Evolutionary conservation across 495 filamentous ascomycete genomes (phyloP).

Genomic region (Xylaria nigripes): DNA sequence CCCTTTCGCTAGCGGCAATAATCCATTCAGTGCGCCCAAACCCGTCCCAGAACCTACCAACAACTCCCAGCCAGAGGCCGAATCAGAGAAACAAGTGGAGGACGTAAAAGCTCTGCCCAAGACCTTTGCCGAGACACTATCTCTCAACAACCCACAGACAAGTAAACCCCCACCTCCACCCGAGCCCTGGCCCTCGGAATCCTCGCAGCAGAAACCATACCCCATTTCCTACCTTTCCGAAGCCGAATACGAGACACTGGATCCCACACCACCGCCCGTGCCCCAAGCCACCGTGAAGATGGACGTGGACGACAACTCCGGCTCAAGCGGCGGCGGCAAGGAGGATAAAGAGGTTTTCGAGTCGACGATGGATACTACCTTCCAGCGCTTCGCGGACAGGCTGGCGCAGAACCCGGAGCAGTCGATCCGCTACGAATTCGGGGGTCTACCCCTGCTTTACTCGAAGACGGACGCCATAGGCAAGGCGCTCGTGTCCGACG

Average conservation of each 20-base stretch:
- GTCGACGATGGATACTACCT: slow-evolving; percentile 72
- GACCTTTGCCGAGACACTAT: slow-evolving; percentile 58
- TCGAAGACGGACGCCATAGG: slow-evolving; percentile 67
- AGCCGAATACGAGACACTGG: slow-evolving; percentile 84
- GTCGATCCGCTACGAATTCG: slow-evolving; percentile 85
- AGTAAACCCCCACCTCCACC: slow-evolving; percentile 33
- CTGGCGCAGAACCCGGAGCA: slow-evolving; percentile 90
- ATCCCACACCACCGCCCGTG: slow-evolving; percentile 37
- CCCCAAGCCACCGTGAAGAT: slow-evolving; percentile 45
- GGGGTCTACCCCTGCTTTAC: slow-evolving; percentile 74
- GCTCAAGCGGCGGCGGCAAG: slow-evolving; percentile 39
- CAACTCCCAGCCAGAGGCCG: background rate
- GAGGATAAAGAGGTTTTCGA: slow-evolving; percentile 81
- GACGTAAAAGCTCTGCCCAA: slow-evolving; percentile 45
- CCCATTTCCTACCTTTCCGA: slow-evolving; percentile 69
- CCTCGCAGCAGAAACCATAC: slow-evolving; percentile 60
- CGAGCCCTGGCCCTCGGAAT: slow-evolving; percentile 66
- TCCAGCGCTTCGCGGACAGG: slow-evolving; percentile 84
- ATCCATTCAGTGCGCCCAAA: slow-evolving; percentile 19
- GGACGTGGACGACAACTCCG: slow-evolving; percentile 44
- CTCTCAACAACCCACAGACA: slow-evolving; percentile 37
- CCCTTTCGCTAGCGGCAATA: slow-evolving; percentile 20
- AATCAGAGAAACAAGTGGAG: slow-evolving; percentile 18
- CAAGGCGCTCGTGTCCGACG: slow-evolving; percentile 39
- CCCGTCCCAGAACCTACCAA: slow-evolving; percentile 20